phyloP scores from a whole-genome alignment of 768 basidiomycete species.

The Crepidotus variabilis region DNA sequence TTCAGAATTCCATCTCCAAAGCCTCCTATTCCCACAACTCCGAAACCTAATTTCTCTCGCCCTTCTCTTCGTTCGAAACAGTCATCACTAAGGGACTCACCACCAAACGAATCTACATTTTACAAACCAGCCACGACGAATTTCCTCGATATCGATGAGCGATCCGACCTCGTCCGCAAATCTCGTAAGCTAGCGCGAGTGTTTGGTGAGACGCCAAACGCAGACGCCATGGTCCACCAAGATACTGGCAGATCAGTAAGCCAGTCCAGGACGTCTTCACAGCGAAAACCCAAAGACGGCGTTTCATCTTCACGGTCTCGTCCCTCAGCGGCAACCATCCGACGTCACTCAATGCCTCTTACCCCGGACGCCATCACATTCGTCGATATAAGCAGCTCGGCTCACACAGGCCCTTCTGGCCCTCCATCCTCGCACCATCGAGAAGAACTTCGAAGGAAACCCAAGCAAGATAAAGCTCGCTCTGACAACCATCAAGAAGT shows the following conservation, averaged over 20 bases:
- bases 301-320: not conserved
- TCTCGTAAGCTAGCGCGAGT: slow-evolving; percentile 77
- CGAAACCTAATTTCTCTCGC: slow-evolving; percentile 44
- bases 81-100: slow-evolving; percentile 17
- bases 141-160: slow-evolving; percentile 56
- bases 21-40: slow-evolving; percentile 41
- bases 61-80: slow-evolving; percentile 13
- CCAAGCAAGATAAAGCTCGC: slow-evolving; percentile 9
- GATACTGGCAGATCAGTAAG: slow-evolving; percentile 12
- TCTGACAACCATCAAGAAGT: slow-evolving; percentile 15
- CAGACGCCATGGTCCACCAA: slow-evolving; percentile 34
- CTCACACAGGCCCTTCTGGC: slow-evolving; percentile 7
- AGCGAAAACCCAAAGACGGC: not conserved
- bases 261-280: not conserved
- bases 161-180: slow-evolving; percentile 68
- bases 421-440: slow-evolving; percentile 4
- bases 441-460: not conserved
- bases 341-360: slow-evolving; percentile 56
- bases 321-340: slow-evolving; percentile 23
- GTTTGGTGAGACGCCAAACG: slow-evolving; percentile 66
- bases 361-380: slow-evolving; percentile 43
- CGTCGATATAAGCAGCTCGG: slow-evolving; percentile 21
- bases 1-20: slow-evolving; percentile 22
- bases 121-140: slow-evolving; percentile 60
- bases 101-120: slow-evolving; percentile 14